phyloP scores from a whole-genome alignment of 345 rosid species.

The Citrus cavaleriei region DNA sequence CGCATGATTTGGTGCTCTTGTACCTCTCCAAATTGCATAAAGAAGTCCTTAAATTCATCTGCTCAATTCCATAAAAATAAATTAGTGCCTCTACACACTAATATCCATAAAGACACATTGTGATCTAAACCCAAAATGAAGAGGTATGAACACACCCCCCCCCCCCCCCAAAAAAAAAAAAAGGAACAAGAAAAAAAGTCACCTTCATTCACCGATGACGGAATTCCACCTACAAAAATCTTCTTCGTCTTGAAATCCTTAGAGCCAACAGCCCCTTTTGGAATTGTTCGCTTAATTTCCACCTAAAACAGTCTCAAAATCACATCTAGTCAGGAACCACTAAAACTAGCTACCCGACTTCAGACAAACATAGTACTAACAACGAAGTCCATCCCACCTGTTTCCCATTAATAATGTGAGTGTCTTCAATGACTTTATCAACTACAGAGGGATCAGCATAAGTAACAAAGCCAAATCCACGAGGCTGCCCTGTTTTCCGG shows the following conservation, averaged over 20 bases:
- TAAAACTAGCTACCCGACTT: background rate
- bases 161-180: too few species aligned
- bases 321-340: background rate
- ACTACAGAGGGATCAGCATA: constrained; percentile 89
- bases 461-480: constrained; percentile 96
- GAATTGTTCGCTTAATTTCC: constrained; percentile 89
- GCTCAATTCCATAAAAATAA: constrained; percentile 14
- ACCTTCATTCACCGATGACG: constrained; percentile 83
- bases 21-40: constrained; percentile 65
- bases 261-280: constrained; percentile 73
- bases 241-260: constrained; percentile 88
- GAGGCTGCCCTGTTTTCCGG: constrained; percentile 83
- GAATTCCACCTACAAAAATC: constrained; percentile 97
- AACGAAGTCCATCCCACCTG: constrained; percentile 46
- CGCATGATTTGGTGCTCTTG: constrained; percentile 69
- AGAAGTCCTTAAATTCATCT: constrained; percentile 81
- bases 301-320: constrained; percentile 45
- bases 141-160: background rate
- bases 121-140: background rate
- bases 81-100: constrained; percentile 3
- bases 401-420: constrained; percentile 76
- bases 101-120: background rate
- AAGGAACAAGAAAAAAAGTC: background rate
- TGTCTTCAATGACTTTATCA: constrained; percentile 74
- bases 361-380: background rate